Base-by-base conservation (phyloP, 148 eudicot species). In the Simmondsia chinensis region DNA sequence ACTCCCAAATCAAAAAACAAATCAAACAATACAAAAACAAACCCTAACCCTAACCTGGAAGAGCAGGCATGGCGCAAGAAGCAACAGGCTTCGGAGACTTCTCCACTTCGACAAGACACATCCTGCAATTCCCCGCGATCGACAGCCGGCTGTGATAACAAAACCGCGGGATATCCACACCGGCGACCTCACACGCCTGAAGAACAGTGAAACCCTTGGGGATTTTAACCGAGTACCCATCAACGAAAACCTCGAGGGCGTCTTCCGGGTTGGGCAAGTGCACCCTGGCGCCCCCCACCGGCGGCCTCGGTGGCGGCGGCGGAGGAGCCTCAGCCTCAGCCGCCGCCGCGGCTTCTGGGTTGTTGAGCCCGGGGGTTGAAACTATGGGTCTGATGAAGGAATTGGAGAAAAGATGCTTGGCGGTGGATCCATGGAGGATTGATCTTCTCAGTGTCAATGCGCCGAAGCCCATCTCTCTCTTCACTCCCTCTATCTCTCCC, bases 61-160 rank as follows among this genome's bases (percentile, higher is more conserved):
- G 83, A 45, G 99, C 96, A 4, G 94, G 99, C 94, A 93, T 93
- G 22, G 99, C 96, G 46, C 99, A 91, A 10, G 99, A 86, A 31
- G 99, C 99, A 3, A 93, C 99, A 12, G 99, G 99, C 57, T 93
- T 93, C 17, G 99, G 99, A 1, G 87, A 77, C 57, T 93, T 93
- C 77, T 93, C 99, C 16, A 93, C 96, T 68, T 86, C 99, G 9
- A 93, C 99, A 11, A 93, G 69, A 17, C 99, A 93, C 99, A 86
- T 93, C 15, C 99, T 80, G 39, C 96, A 93, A 46, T 93, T 93
- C 0, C 99, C 96, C 2, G 99, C 99, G 24, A 93, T 82, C 2
- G 99, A 86, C 1, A 91, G 75, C 0, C 94, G 76, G 36, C 56
- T 64, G 35, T 91, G 99, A 18, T 86, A 93, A 33, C 96, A 93